Evolutionary conservation across 495 filamentous ascomycete species (phyloP).

Genomic region (Haplographium delicatum): DNA sequence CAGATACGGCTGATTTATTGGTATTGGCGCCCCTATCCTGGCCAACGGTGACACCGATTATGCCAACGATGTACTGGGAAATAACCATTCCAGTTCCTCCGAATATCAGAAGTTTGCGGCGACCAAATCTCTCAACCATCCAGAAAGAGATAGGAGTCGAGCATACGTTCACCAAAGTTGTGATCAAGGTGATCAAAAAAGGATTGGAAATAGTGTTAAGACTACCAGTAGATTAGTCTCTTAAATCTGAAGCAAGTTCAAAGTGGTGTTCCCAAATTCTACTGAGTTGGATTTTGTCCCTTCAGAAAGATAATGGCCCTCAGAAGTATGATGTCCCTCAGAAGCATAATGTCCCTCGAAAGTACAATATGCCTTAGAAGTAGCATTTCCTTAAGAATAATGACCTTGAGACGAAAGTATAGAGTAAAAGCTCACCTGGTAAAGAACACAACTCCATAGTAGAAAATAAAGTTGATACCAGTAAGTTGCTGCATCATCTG

Average conservation of each 20-base stretch:
- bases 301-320: no score
- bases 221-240: no score
- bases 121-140: constrained; percentile 74
- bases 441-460: constrained; percentile 82
- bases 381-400: no score
- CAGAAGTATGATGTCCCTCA: no score
- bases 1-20: constrained; percentile 49
- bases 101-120: constrained; percentile 75
- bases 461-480: constrained; percentile 93
- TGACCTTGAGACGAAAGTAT: no score
- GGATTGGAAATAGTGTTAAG: constrained; percentile 65
- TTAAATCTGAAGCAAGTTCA: no score
- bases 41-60: constrained; percentile 60
- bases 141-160: constrained; percentile 80
- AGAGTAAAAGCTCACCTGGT: no score
- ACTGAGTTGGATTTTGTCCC: no score
- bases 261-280: no score
- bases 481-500: constrained; percentile 63
- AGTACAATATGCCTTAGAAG: no score
- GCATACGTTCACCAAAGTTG: constrained; percentile 77
- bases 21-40: constrained; percentile 33
- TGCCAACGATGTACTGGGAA: constrained; percentile 80
- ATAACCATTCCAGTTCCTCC: constrained; percentile 76
- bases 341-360: no score
- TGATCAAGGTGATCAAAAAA: constrained; percentile 77